Evolutionary conservation across 306 rosid genomes (phyloP), one percentile per base, ranked within the genome.

Genomic region (Astragalus membranaceus): DNA sequence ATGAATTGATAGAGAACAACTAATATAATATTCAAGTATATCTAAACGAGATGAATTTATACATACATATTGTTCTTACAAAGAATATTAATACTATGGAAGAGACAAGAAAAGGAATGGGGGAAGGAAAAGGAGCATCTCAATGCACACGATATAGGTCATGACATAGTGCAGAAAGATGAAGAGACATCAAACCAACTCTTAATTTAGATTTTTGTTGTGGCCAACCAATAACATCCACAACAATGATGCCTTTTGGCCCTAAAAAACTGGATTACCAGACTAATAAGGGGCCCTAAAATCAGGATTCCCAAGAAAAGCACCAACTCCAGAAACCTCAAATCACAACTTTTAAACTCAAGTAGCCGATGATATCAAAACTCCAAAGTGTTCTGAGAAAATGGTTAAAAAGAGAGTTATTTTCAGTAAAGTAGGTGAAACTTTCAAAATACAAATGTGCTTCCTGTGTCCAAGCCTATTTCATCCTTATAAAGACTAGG

Each of bases 211-310:
- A 3, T 30, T 37, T 17, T 10, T 17, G 10, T 43, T 42, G 48
- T 16, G 49, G 64, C 56, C n/a, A 74, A 74, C 64, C 41, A 29
- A 64, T 52, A 74, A 74, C 52, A 23, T 47, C 39, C 61, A 72
- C 16, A 7, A 15, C 35, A 39, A 54, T 37, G 48, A 30, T 8
- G 6, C 44, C 23, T 37, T 52, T 29, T 49, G 59, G 64, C 23
- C 64, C 46, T 17, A 8, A 17, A 51, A 64, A 50, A 37, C 42
- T 55, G 9, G 49, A 50, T 62, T 41, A 41, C 33, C 17, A 26
- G 43, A 33, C 16, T 58, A 43, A 12, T 23, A 12, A 17, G n/a
- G 35, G 35, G 35, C 35, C 35, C 35, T 32, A 32, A 32, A 32
- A 32, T 32, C 0, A 32, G 35, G 35, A 32, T 32, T 32, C 35